These are phyloP conservation scores for Oidium heveae DNA, from an alignment of 2,329 filamentous ascomycete genomes.

Conservation along the genomic window DNA sequence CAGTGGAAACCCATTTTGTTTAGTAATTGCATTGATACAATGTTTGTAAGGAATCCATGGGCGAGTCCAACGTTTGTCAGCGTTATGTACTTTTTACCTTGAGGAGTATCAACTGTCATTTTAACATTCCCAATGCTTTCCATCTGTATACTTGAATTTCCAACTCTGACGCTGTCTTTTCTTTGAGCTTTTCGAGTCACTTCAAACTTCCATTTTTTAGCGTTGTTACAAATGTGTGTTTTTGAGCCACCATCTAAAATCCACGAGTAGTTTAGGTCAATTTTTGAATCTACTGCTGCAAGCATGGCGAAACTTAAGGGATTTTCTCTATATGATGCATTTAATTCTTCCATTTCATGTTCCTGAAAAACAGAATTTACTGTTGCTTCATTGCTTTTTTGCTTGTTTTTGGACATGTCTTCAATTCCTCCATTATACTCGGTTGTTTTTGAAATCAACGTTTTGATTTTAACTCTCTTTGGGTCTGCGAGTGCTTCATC, in stretches of 20 bases:
- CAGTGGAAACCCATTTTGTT: background rate
- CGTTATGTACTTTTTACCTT: background rate
- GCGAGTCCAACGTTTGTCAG: background rate
- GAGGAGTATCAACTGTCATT: background rate
- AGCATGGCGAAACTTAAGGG: background rate
- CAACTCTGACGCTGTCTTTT: background rate
- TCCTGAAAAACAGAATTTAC: background rate
- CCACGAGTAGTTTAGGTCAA: background rate
- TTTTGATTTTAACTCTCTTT: conserved; percentile 1
- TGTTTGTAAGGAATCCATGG: background rate
- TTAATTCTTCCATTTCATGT: background rate
- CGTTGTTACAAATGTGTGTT: background rate
- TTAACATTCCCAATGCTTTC: background rate
- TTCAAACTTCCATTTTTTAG: background rate
- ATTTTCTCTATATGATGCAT: background rate
- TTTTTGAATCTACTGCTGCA: background rate
- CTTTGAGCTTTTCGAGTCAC: background rate
- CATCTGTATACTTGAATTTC: background rate
- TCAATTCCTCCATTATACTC: background rate
- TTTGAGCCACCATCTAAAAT: background rate
- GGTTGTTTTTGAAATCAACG: background rate
- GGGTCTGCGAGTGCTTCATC: background rate
- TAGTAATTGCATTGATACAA: background rate
- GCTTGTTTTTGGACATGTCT: background rate
- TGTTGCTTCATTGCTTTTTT: background rate